Evolutionary conservation across 208 protist genomes (phyloP).

Genomic region (Trypanosoma congolense): DNA sequence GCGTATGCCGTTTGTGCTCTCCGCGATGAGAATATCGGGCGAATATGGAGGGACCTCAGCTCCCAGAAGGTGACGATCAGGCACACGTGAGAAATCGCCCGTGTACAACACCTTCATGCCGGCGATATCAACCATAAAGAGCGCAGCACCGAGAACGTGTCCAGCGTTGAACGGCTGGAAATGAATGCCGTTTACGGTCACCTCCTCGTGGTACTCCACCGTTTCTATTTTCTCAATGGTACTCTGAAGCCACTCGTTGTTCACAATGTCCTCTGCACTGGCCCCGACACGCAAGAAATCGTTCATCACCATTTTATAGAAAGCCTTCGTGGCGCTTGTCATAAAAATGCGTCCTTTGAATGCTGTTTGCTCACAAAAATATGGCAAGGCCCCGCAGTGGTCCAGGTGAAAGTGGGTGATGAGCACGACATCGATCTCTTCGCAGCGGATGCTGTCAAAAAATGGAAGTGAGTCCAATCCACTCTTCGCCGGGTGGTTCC

Average conservation of each 20-base stretch:
- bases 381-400: conserved; percentile 95
- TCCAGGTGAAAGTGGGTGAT: conserved; percentile 98
- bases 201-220: conserved; percentile 97
- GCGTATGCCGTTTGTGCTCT: conserved; percentile 98
- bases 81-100: conserved; percentile 97
- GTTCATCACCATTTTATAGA: conserved; percentile 96
- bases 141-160: conserved; percentile 96
- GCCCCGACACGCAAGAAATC: conserved; percentile 94
- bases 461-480: conserved; percentile 95
- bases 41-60: conserved; percentile 92
- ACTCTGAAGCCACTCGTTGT: conserved; percentile 91
- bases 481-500: conserved; percentile 96
- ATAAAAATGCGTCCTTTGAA: conserved; percentile 97
- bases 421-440: conserved; percentile 93
- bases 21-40: conserved; percentile 97
- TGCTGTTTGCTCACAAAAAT: conserved; percentile 93
- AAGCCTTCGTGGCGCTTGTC: conserved; percentile 96
- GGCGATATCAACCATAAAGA: conserved; percentile 98
- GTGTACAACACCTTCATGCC: conserved; percentile 98
- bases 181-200: conserved; percentile 94
- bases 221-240: conserved; percentile 95
- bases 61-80: conserved; percentile 97
- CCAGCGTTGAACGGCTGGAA: conserved; percentile 98
- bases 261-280: conserved; percentile 87
- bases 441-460: conserved; percentile 94